Conservation (phyloP, 495 filamentous ascomycete genomes). For the Hypoxylon rickii region DNA sequence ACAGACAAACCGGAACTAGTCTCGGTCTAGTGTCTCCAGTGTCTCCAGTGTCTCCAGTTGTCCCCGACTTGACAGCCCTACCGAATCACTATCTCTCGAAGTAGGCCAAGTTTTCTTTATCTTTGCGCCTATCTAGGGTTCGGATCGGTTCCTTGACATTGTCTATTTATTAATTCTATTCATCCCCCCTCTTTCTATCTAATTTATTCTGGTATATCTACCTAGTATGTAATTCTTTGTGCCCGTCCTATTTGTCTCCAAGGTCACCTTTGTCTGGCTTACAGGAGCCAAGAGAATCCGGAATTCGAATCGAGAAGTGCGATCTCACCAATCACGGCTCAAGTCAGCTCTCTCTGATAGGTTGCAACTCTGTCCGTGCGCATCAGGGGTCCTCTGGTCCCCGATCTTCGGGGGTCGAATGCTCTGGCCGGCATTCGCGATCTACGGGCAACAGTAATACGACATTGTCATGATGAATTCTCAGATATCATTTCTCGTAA, state of each 20-base stretch:
- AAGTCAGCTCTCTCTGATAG: conserved; percentile 26
- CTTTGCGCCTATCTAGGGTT: conserved; percentile 17
- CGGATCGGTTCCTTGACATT: conserved; percentile 11
- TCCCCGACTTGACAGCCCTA: conserved; percentile 32
- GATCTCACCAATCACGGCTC: conserved; percentile 36
- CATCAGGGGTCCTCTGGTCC: conserved; percentile 33
- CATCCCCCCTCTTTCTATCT: conserved; percentile 7
- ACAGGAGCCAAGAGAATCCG: conserved; percentile 13
- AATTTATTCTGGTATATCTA: not conserved
- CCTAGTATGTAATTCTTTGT: conserved; percentile 8
- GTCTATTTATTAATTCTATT: conserved; percentile 15
- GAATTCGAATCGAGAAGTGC: conserved; percentile 5
- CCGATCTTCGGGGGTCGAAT: conserved; percentile 35
- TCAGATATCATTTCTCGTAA: conserved; percentile 62
- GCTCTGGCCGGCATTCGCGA: conserved; percentile 17
- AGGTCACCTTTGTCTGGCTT: conserved; percentile 24
- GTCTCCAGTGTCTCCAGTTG: conserved; percentile 24
- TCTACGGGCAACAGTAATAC: conserved; percentile 27
- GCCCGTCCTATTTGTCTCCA: conserved; percentile 3
- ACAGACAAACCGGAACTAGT: conserved; percentile 8
- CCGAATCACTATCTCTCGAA: conserved; percentile 22
- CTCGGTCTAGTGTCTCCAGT: conserved; percentile 14
- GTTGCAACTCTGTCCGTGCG: conserved; percentile 29
- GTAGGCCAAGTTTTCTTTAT: conserved; percentile 18
- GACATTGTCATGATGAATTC: conserved; percentile 53